Conservation (phyloP, 306 rosid species). For the Cucurbita moschata region DNA sequence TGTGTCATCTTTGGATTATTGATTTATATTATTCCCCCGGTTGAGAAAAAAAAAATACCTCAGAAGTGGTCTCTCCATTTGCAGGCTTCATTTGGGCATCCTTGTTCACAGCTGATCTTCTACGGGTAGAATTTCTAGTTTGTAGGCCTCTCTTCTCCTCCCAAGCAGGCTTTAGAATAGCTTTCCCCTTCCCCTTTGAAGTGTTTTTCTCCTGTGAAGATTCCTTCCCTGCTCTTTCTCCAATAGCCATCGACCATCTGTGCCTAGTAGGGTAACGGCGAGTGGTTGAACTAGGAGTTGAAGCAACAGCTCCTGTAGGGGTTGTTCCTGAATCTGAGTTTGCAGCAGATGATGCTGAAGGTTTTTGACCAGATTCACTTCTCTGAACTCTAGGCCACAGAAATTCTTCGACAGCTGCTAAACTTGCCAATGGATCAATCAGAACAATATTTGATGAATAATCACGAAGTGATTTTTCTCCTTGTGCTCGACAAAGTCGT, state of each 20-base stretch:
- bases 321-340: slow-evolving; percentile 79
- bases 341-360: slow-evolving; percentile 36
- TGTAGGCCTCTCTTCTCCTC: slow-evolving; percentile 84
- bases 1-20: neutral
- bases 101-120: slow-evolving; percentile 74
- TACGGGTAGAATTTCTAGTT: slow-evolving; percentile 83
- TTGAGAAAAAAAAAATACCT: slow-evolving; percentile 37
- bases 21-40: neutral
- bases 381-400: slow-evolving; percentile 96
- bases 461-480: slow-evolving; percentile 79
- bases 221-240: slow-evolving; percentile 52
- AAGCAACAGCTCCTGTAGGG: slow-evolving; percentile 55
- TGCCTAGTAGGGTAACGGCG: slow-evolving; percentile 83
- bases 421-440: slow-evolving; percentile 87
- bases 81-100: slow-evolving; percentile 63
- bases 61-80: slow-evolving; percentile 86
- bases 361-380: slow-evolving; percentile 69
- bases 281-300: slow-evolving; percentile 44
- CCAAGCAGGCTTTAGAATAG: slow-evolving; percentile 71
- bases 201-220: slow-evolving; percentile 54
- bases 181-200: slow-evolving; percentile 94
- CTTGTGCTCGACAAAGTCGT: slow-evolving; percentile 91
- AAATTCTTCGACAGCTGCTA: slow-evolving; percentile 96
- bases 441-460: slow-evolving; percentile 86
- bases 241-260: slow-evolving; percentile 70